Evolutionary conservation across 2,329 filamentous ascomycete species (phyloP), one percentile per base, ranked within the genome.

Genomic region (Rutstroemia sp.): DNA sequence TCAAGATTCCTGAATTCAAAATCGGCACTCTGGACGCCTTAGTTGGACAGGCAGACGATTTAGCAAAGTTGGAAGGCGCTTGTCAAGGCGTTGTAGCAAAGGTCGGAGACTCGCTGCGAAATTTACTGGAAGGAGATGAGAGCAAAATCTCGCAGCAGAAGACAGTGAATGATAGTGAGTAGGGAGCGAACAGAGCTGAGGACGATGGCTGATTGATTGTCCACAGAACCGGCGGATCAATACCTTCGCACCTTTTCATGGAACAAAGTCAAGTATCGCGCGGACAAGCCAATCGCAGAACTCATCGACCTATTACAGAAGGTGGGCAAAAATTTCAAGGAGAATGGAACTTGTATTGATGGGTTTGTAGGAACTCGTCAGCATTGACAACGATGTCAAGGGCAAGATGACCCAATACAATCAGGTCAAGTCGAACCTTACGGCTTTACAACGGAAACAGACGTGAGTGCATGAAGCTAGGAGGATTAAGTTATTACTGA

Each of bases 191-290:
- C n/a, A 36, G 23, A 10, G 30, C 2, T 19, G n/a, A 30, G 17
- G 21, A n/a, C 17, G 44, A 27, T 45, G 34, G 44, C 58, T 65
- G 48, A 64, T 55, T 9, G 25, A 12, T 61, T 16, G 47, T 59
- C 57, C 38, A 58, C 48, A 97, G 92, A 95, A 73, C 92, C 94
- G n/a, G 91, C 92, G 59, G 92, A 96, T 66, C 87, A 92, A 70
- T 99, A 97, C 70, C 77, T 99, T 47, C 83, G 86, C 68, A 86
- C 81, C 55, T 99, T 97, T 73, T 81, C 83, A 63, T 99, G 94
- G 94, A 97, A 97, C 76, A 96, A 94, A 73, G 89, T 95, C 73
- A 94, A 96, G 71, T 99, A 97, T 73, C 86, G 94, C 67, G 87
- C 89, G 60, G 94, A 99, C 73, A 95, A 92, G 71, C 83, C 92